A percentile compares a stretch with the other conserved stretches of the same genome.
These are phyloP conservation scores for Pseudodiploospora longispora DNA, from an alignment of 2,329 filamentous ascomycete genomes.

Conservation along the genomic window DNA sequence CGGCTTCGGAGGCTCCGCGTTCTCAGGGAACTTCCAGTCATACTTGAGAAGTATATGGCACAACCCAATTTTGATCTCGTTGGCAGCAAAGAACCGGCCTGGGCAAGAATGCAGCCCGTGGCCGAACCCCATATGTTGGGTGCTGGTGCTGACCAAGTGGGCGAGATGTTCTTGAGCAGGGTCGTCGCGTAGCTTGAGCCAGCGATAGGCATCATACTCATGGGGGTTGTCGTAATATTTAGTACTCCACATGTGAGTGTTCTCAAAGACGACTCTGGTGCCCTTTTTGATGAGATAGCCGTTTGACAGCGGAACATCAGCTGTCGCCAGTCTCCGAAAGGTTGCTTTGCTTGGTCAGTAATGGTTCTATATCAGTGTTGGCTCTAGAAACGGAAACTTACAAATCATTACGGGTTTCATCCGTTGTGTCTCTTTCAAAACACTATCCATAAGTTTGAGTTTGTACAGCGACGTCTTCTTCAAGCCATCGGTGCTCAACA, in stretches of 20 bases:
- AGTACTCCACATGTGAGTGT: constrained; percentile 12
- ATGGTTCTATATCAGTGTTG: not conserved
- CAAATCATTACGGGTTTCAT: constrained; percentile 14
- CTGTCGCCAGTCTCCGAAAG: constrained; percentile 7
- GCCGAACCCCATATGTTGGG: constrained; percentile 24
- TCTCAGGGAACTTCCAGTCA: constrained; percentile 14
- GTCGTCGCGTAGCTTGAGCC: constrained; percentile 9
- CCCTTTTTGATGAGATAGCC: constrained; percentile 14
- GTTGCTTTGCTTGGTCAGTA: not conserved
- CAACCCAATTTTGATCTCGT: constrained; percentile 28
- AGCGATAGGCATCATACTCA: constrained; percentile 14
- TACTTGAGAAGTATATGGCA: constrained; percentile 23
- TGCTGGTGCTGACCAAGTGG: constrained; percentile 22
- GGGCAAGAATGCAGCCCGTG: constrained; percentile 30
- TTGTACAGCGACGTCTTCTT: constrained; percentile 15
- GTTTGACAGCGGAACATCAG: constrained; percentile 11
- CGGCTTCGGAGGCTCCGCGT: too few relatives aligned
- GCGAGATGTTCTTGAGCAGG: constrained; percentile 6
- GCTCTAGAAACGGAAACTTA: constrained; percentile 3
- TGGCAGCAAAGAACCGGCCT: constrained; percentile 29
- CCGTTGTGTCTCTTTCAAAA: constrained; percentile 18
- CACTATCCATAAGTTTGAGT: constrained; percentile 18
- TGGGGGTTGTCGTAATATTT: constrained; percentile 11
- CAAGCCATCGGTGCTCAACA: constrained; percentile 11
- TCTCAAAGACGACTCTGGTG: constrained; percentile 9